Evolutionary conservation across 202 grass and related monocot genomes (phyloP).

Genomic region (Schoenoplectus tabernaemontani): DNA sequence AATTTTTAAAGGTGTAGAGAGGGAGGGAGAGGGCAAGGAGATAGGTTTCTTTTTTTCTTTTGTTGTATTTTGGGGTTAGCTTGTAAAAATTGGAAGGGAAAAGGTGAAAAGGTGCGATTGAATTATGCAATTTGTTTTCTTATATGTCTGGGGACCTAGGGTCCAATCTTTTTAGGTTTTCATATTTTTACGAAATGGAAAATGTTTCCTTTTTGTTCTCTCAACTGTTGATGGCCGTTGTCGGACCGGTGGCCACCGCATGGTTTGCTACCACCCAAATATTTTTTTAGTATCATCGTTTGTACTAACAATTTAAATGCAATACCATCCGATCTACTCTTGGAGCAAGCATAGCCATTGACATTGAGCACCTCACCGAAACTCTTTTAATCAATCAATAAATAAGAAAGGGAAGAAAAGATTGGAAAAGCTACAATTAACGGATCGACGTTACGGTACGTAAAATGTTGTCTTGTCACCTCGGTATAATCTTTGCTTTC

Average conservation of each 20-base stretch:
- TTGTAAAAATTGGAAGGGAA: conserved; percentile 18
- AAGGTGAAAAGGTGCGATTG: not conserved
- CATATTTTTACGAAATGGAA: conserved; percentile 5
- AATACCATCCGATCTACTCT: too few relatives aligned
- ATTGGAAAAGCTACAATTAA: too few relatives aligned
- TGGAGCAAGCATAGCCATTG: too few relatives aligned
- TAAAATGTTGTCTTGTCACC: too few relatives aligned
- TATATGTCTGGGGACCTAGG: not conserved
- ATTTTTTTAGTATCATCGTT: too few relatives aligned
- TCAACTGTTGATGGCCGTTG: not conserved
- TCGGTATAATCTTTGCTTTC: conserved; percentile 4
- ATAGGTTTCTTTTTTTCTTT: not conserved
- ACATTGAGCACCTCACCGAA: too few relatives aligned
- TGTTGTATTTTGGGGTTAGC: conserved; percentile 11
- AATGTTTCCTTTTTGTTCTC: not conserved
- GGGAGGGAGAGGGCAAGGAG: not conserved
- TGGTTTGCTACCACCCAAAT: not conserved
- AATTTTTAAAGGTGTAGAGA: conserved; percentile 21
- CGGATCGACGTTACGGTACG: too few relatives aligned
- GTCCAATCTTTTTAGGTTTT: conserved; percentile 1
- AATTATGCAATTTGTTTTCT: not conserved
- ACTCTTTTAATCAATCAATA: not conserved
- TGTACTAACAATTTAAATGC: not conserved
- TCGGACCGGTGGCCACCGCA: not conserved
- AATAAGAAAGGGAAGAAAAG: not conserved